Evolutionary conservation across 345 rosid genomes (phyloP).

Genomic region (Acer yangbiense): DNA sequence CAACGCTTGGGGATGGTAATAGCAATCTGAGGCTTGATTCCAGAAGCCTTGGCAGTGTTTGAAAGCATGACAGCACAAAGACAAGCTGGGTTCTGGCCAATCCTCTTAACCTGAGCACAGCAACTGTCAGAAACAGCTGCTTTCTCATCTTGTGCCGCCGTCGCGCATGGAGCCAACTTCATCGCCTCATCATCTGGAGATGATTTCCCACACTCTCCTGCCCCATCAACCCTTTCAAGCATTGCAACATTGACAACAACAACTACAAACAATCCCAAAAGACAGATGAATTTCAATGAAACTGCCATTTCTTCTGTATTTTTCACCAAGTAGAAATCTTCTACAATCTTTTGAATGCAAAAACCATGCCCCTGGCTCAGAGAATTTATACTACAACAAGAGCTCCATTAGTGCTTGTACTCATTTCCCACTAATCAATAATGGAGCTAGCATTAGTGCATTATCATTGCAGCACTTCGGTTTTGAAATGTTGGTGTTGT

Average conservation of each 20-base stretch:
- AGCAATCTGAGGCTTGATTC: constrained; percentile 36
- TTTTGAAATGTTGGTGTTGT: neutral
- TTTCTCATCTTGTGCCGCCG: constrained; percentile 37
- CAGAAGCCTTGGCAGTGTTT: constrained; percentile 41
- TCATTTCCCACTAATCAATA: constrained; percentile 28
- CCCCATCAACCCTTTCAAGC: constrained; percentile 29
- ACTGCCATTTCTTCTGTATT: constrained; percentile 23
- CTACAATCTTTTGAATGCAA: constrained; percentile 17
- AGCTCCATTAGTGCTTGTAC: constrained; percentile 18
- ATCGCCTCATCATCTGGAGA: constrained; percentile 41
- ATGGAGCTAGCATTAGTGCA: constrained; percentile 38
- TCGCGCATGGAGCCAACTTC: constrained; percentile 39
- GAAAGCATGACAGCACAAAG: constrained; percentile 49
- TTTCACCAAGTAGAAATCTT: neutral
- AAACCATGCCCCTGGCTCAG: neutral
- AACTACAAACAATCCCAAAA: constrained; percentile 30
- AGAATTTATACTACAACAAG: constrained; percentile 34
- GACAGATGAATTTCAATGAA: constrained; percentile 24
- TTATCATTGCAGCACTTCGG: constrained; percentile 25
- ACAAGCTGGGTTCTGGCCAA: constrained; percentile 38
- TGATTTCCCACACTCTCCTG: constrained; percentile 45
- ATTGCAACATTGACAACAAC: constrained; percentile 5
- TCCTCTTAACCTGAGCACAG: constrained; percentile 40
- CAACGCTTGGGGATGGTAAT: constrained; percentile 51
- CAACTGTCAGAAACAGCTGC: constrained; percentile 36